Base-by-base conservation (phyloP, 768 basidiomycete species). In the Phlegmacium glaucopus region DNA sequence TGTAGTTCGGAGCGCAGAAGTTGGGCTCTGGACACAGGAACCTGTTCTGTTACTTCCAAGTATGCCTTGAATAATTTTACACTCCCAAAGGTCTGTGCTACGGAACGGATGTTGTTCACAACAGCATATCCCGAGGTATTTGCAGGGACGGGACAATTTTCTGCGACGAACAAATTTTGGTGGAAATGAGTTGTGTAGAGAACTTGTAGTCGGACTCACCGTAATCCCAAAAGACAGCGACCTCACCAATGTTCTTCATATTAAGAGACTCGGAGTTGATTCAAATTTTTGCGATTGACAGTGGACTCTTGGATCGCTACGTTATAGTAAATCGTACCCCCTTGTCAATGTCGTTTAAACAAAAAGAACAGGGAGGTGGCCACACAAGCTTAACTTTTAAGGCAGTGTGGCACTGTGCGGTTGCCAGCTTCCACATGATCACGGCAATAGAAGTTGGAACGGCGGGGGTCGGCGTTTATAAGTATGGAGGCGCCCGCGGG, bases 221-320 rank as follows among this genome's bases (percentile, higher is more conserved):
- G 47, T 68, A 74, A 46, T 74, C 71, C 72, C 72, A 74, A 43
- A 74, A 72, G 4, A 72, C 60, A n/a, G 65, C 68, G 13, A 72
- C 57, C 34, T 53, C 66, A 22, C 60, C 48, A 22, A 22, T 22
- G 22, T 22, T 22, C 5, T 22, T 22, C 22, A 22, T 22, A 5
- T n/a, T n/a, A n/a, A n/a, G n/a, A n/a, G n/a, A n/a, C n/a, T n/a
- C n/a, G n/a, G n/a, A n/a, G n/a, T n/a, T n/a, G n/a, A n/a, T n/a
- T n/a, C n/a, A n/a, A n/a, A n/a, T n/a, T n/a, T n/a, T n/a, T n/a
- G n/a, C n/a, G n/a, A n/a, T n/a, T n/a, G n/a, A n/a, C n/a, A n/a
- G n/a, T n/a, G n/a, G n/a, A n/a, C n/a, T n/a, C n/a, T n/a, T n/a
- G n/a, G n/a, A n/a, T n/a, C n/a, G n/a, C n/a, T n/a, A n/a, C n/a